Evolutionary conservation across 208 protist genomes (phyloP).

Genomic region (Phytomonas sp.): DNA sequence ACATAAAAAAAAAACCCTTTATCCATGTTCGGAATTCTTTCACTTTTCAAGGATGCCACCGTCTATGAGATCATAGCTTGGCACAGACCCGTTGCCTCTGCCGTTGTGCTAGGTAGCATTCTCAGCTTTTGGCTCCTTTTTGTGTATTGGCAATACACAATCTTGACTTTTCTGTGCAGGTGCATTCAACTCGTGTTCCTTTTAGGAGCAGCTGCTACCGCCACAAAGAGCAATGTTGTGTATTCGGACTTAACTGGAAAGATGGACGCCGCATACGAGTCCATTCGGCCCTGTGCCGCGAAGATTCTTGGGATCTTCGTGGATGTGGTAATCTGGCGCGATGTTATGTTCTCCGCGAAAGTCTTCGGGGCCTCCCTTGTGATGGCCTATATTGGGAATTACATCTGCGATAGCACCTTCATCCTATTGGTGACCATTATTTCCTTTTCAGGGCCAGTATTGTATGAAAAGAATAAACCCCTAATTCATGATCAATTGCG

Average conservation of each 20-base stretch:
- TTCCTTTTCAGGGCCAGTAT: conserved; percentile 42
- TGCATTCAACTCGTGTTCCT: conserved; percentile 35
- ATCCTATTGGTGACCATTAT: conserved; percentile 26
- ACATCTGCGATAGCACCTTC: conserved; percentile 48
- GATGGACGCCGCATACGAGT: conserved; percentile 48
- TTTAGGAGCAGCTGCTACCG: conserved; percentile 18
- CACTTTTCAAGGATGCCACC: conserved; percentile 38
- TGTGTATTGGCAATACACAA: conserved; percentile 59
- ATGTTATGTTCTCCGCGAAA: conserved; percentile 34
- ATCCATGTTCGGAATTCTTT: conserved; percentile 16
- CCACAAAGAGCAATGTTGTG: conserved; percentile 23
- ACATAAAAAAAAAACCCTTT: conserved; percentile 10
- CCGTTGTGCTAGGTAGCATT: conserved; percentile 23
- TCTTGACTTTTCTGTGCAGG: conserved; percentile 64
- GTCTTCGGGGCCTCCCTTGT: conserved; percentile 38
- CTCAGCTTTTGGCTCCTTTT: conserved; percentile 51
- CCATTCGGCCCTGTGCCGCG: conserved; percentile 28
- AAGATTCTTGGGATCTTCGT: conserved; percentile 20
- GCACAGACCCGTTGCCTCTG: conserved; percentile 53
- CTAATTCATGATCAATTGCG: conserved; percentile 38
- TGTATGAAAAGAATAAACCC: conserved; percentile 68
- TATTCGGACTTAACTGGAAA: conserved; percentile 33
- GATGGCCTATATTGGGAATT: conserved; percentile 63
- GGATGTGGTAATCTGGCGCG: conserved; percentile 52
- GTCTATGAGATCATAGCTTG: conserved; percentile 52